These are phyloP conservation scores for Tuber melanosporum DNA, from an alignment of 495 filamentous ascomycete genomes.

Conservation along the genomic window DNA sequence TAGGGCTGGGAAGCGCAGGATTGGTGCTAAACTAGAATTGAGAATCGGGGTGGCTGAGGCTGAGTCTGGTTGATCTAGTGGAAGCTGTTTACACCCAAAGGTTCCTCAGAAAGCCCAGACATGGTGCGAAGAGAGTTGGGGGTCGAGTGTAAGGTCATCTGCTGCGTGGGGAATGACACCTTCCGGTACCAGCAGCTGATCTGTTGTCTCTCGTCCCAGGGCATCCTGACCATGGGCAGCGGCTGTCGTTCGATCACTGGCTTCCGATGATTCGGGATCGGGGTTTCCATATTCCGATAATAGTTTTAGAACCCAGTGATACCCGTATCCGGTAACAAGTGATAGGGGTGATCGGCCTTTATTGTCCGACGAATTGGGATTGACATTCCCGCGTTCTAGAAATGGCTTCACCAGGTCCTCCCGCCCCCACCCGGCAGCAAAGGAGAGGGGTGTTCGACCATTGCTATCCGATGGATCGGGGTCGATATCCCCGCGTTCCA, in stretches of 20 bases:
- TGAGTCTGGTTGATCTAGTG: no score
- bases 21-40: no score
- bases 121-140: no score
- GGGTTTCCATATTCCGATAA: background rate
- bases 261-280: background rate
- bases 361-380: background rate
- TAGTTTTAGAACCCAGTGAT: background rate
- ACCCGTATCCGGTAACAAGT: no score
- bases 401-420: background rate
- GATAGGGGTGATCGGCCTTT: background rate
- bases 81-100: no score
- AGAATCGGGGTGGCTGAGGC: no score
- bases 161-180: no score
- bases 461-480: background rate
- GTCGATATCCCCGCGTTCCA: background rate
- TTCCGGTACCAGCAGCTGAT: no score
- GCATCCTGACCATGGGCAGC: background rate
- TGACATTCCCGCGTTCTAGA: background rate
- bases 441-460: background rate
- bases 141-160: no score
- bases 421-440: no score
- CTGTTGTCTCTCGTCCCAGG: background rate
- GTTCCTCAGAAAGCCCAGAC: no score
- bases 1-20: no score
- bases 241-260: background rate